Conservation (phyloP, 306 rosid species). For the Alnus glutinosa region DNA sequence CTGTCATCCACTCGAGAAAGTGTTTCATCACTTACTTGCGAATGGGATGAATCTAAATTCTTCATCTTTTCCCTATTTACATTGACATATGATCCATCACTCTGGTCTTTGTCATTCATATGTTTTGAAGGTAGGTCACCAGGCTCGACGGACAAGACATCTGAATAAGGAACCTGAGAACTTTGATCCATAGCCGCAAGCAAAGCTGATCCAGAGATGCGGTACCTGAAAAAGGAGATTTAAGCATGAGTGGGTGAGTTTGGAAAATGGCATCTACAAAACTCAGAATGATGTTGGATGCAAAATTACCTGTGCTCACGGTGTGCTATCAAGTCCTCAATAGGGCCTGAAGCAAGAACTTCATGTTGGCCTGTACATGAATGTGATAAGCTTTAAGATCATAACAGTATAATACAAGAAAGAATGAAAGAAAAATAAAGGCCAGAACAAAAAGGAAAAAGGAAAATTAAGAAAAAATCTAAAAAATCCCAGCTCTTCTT, state of each 20-base stretch:
- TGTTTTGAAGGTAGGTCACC: constrained; percentile 47
- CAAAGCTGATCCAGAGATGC: constrained; percentile 96
- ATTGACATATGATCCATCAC: constrained; percentile 58
- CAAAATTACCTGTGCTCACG: constrained; percentile 85
- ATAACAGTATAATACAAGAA: background rate
- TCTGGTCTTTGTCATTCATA: constrained; percentile 64
- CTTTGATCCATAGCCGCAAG: constrained; percentile 99
- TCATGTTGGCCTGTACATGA: constrained; percentile 79
- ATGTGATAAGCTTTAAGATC: background rate
- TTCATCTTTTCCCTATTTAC: constrained; percentile 35
- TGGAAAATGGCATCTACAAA: constrained; percentile 14
- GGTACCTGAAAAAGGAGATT: constrained; percentile 62
- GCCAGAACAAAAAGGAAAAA: no score
- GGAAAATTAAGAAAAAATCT: background rate
- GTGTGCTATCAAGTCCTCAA: constrained; percentile 96
- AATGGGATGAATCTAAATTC: constrained; percentile 37
- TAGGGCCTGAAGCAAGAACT: constrained; percentile 99
- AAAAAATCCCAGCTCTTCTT: background rate
- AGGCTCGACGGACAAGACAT: constrained; percentile 58
- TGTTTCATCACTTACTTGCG: constrained; percentile 52
- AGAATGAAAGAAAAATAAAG: background rate
- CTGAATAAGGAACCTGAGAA: constrained; percentile 80
- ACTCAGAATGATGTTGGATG: constrained; percentile 23
- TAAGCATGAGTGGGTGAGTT: constrained; percentile 32
- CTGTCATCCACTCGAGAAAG: constrained; percentile 71